Percentiles rank a stretch among this genome's conserved stretches.
These are phyloP conservation scores for Xylaria arbuscula DNA, from an alignment of 2,329 filamentous ascomycete genomes.

Conservation along the genomic window DNA sequence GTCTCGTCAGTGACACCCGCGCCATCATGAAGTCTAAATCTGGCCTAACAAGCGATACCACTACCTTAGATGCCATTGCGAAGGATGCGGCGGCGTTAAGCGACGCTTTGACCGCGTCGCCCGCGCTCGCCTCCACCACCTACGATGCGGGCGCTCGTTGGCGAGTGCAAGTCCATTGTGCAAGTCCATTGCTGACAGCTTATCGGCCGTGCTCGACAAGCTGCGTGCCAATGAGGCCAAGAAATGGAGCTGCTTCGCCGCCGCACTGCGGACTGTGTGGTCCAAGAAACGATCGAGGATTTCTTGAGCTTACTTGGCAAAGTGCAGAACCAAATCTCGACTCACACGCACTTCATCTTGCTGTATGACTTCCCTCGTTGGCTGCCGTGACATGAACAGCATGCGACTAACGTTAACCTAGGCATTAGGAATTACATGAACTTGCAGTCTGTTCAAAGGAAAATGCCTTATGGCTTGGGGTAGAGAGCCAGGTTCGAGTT, in stretches of 20 bases:
- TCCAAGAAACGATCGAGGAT: slow-evolving; percentile 15
- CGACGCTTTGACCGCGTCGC: slow-evolving; percentile 15
- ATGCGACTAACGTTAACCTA: neutral
- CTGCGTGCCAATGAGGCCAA: slow-evolving; percentile 14
- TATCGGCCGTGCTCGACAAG: neutral
- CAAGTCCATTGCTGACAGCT: slow-evolving; percentile 3
- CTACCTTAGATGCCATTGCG: slow-evolving; percentile 21
- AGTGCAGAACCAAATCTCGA: slow-evolving; percentile 21
- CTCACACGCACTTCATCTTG: slow-evolving; percentile 22
- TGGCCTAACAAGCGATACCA: neutral
- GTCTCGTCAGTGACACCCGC: slow-evolving; percentile 15
- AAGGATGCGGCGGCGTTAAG: slow-evolving; percentile 13
- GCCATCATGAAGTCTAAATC: slow-evolving; percentile 19
- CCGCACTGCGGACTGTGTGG: slow-evolving; percentile 15
- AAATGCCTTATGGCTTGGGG: slow-evolving; percentile 13
- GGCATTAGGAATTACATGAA: slow-evolving; percentile 14
- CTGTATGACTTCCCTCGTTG: slow-evolving; percentile 3
- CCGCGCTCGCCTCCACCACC: slow-evolving; percentile 2
- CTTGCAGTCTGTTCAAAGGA: slow-evolving; percentile 13
- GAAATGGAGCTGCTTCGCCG: slow-evolving; percentile 18
- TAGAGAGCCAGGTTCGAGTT: slow-evolving; percentile 12
- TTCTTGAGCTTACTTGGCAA: slow-evolving; percentile 13
- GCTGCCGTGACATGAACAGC: neutral
- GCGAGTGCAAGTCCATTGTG: no score
- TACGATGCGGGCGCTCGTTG: slow-evolving; percentile 16